Evolutionary conservation across 1,284 basidiomycete species (phyloP).

Genomic region (Agaricales sp.): DNA sequence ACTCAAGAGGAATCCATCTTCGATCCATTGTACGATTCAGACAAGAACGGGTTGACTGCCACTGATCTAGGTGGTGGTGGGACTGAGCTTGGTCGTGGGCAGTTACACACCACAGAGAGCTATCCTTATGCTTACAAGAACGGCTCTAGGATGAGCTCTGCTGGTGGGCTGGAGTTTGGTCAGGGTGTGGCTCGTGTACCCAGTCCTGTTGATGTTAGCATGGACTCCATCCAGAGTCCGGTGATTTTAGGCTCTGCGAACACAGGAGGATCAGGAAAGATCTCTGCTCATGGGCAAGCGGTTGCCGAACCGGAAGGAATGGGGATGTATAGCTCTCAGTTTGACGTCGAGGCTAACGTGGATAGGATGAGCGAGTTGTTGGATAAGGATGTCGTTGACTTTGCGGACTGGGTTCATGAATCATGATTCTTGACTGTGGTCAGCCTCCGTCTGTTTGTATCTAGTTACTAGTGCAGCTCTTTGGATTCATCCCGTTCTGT

Average conservation of each 20-base stretch:
- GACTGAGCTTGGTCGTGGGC: neutral
- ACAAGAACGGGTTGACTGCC: neutral
- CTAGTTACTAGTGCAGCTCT: no score
- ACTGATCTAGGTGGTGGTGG: neutral
- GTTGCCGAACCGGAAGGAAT: neutral
- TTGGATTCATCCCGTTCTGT: no score
- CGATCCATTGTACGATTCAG: neutral
- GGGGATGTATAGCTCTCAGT: slow-evolving; percentile 1
- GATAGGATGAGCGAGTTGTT: neutral
- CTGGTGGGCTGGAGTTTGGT: neutral
- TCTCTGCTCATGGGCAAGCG: neutral
- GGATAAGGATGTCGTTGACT: neutral
- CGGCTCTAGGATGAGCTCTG: neutral
- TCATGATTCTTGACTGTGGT: no score
- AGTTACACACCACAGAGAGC: neutral
- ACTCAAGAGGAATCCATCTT: neutral
- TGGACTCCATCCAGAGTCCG: neutral
- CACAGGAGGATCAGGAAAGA: neutral
- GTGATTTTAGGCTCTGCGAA: neutral
- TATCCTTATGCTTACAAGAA: slow-evolving; percentile 1
- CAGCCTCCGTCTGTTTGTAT: no score
- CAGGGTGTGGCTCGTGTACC: neutral
- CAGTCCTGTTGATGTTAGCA: neutral
- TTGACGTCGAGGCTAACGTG: neutral
- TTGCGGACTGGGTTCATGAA: neutral